These are phyloP conservation scores for Mycocentrospora acerina DNA, from an alignment of 2,329 filamentous ascomycete genomes.

Conservation along the genomic window DNA sequence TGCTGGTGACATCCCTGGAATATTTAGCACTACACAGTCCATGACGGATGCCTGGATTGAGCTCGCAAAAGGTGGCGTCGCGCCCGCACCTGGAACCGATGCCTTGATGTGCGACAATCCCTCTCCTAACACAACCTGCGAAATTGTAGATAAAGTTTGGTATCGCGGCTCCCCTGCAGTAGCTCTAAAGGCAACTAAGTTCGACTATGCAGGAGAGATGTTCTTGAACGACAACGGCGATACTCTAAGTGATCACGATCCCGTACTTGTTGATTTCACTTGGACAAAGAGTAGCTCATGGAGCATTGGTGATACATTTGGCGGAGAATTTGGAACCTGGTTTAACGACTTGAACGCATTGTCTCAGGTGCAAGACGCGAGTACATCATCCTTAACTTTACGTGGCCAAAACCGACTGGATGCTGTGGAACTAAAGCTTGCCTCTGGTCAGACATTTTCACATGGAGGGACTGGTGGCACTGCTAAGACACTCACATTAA, in stretches of 20 bases:
- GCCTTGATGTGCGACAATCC: conserved; percentile 60
- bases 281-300: conserved; percentile 19
- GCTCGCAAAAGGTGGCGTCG: conserved; percentile 41
- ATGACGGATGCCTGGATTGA: conserved; percentile 64
- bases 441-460: conserved; percentile 51
- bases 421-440: conserved; percentile 50
- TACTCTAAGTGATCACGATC: conserved; percentile 66
- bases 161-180: conserved; percentile 57
- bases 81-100: conserved; percentile 23
- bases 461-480: conserved; percentile 59
- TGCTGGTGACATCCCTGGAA: conserved; percentile 53
- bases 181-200: conserved; percentile 51
- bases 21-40: conserved; percentile 55
- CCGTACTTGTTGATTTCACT: conserved; percentile 58
- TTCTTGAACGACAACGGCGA: conserved; percentile 61
- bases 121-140: conserved; percentile 54
- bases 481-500: conserved; percentile 48
- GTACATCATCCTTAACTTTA: conserved; percentile 47
- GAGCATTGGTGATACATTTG: conserved; percentile 44
- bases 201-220: conserved; percentile 56
- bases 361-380: conserved; percentile 33
- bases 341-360: conserved; percentile 57
- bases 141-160: conserved; percentile 68
- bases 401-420: conserved; percentile 55
- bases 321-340: conserved; percentile 55